Conservation (phyloP, 176 grass and related monocot species). For the Calamus simplicifolius region DNA sequence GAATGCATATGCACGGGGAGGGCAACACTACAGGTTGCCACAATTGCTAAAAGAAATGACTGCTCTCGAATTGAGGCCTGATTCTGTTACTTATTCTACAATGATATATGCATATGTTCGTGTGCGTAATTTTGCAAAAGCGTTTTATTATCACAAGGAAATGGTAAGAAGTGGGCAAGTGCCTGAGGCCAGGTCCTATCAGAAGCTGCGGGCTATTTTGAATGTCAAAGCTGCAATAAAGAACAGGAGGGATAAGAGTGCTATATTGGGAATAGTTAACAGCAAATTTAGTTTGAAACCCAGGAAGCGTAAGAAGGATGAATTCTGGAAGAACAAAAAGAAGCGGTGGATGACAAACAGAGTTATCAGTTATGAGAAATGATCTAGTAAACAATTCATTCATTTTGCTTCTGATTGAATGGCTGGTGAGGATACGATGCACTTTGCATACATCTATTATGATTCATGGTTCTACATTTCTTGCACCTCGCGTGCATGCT, state of each 20-base stretch:
- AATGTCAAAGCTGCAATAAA: constrained; percentile 62
- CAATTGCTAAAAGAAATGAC: constrained; percentile 77
- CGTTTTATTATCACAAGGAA: constrained; percentile 86
- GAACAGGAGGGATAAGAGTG: constrained; percentile 58
- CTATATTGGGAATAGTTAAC: constrained; percentile 58
- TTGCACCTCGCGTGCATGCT: too few relatives aligned
- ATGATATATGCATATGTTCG: constrained; percentile 77
- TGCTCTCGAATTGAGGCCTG: constrained; percentile 54
- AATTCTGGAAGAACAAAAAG: constrained; percentile 90
- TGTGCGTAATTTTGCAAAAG: constrained; percentile 63
- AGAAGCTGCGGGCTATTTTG: constrained; percentile 65
- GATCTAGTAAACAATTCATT: neutral
- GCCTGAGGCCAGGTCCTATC: constrained; percentile 59
- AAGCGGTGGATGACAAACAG: constrained; percentile 9
- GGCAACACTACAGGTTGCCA: constrained; percentile 85
- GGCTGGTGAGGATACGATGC: too few relatives aligned
- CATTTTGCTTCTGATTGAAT: too few relatives aligned
- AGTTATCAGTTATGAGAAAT: neutral
- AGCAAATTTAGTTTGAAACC: constrained; percentile 48
- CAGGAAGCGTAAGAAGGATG: constrained; percentile 74
- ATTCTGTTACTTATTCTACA: constrained; percentile 77
- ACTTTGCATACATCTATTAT: too few relatives aligned
- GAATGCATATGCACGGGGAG: constrained; percentile 86
- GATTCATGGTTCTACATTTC: too few relatives aligned
- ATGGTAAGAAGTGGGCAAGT: constrained; percentile 71